Base-by-base conservation (phyloP, 352 stramenopile species). In the Phytophthora melonis region DNA sequence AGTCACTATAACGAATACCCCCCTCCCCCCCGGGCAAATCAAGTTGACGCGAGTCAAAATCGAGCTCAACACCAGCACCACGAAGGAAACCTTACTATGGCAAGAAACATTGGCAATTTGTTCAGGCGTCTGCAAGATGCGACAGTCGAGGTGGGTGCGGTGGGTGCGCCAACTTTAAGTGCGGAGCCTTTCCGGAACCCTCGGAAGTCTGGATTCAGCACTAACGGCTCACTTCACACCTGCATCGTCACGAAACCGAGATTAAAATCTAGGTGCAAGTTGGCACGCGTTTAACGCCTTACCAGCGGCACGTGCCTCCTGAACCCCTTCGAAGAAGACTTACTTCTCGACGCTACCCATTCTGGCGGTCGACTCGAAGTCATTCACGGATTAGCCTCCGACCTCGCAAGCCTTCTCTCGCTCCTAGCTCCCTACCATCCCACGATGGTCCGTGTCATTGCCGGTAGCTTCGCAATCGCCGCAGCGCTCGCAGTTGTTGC, bases 301-400 rank as follows among this genome's bases (percentile, higher is more conserved):
- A 23, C 34, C 19, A 21, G 10, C 34, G 32, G 34, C 19, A 21
- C 56, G 56, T 36, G 56, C 25, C 56, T 18, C 25, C 56, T 25
- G 34, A 34, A 21, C 36, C 23, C 54, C 3, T 32, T 5, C 25
- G 25, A 30, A 2, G 27, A 59, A 25, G 23, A 25, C 53, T 61
- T 21, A 2, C 23, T 25, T 25, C 23, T 25, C 23, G 23, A 39
- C 34, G 52, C 53, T 5, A 23, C 5, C 16, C 11, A 23, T 32
- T 41, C 56, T 30, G 54, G 18, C 36, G 53, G 55, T 49, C 5
- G 18, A 4, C 9, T 21, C 19, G 32, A 23, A 34, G 6, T 56
- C 66, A 72, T 72, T 72, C 39, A 61, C 66, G 66, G 66, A 72
- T 58, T 67, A 62, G 9, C 66, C 19, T 72, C 66, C 58, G 50